Evolutionary conservation across 2,329 filamentous ascomycete genomes (phyloP).

Genomic region (Pseudocercospora fijiensis): DNA sequence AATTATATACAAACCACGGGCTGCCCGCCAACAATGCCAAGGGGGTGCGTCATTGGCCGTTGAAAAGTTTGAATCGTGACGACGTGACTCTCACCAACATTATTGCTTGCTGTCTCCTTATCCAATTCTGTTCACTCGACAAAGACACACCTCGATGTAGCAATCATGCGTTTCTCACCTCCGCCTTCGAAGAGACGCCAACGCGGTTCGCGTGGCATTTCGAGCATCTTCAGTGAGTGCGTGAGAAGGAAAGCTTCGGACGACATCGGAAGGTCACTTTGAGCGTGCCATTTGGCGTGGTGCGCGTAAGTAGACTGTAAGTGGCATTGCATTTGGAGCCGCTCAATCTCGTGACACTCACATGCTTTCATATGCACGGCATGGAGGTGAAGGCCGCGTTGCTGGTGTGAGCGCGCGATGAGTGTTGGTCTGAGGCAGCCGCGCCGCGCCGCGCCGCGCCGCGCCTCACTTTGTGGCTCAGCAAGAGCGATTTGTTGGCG

Average conservation of each 20-base stretch:
- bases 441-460: too few relatives aligned
- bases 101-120: background rate
- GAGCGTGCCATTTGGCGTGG: background rate
- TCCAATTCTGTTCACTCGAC: background rate
- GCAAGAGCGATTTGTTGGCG: background rate
- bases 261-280: background rate
- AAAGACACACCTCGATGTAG: too few relatives aligned
- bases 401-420: background rate
- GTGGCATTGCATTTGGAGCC: background rate
- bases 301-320: background rate
- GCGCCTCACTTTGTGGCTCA: conserved; percentile 7
- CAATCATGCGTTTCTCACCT: too few relatives aligned
- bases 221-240: too few relatives aligned
- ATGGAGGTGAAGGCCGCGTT: background rate
- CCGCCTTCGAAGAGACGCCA: too few relatives aligned
- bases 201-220: too few relatives aligned
- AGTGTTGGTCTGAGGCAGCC: conserved; percentile 5
- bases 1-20: background rate
- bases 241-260: background rate
- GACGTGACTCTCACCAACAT: background rate
- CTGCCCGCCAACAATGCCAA: conserved; percentile 5
- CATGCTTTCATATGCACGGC: too few relatives aligned
- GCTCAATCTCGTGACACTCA: background rate
- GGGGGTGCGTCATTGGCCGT: conserved; percentile 7
- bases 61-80: conserved; percentile 6